Percentiles rank a stretch among this genome's conserved stretches.
phyloP scores from a whole-genome alignment of 2,329 filamentous ascomycete species.

The Xylaria sp. region DNA sequence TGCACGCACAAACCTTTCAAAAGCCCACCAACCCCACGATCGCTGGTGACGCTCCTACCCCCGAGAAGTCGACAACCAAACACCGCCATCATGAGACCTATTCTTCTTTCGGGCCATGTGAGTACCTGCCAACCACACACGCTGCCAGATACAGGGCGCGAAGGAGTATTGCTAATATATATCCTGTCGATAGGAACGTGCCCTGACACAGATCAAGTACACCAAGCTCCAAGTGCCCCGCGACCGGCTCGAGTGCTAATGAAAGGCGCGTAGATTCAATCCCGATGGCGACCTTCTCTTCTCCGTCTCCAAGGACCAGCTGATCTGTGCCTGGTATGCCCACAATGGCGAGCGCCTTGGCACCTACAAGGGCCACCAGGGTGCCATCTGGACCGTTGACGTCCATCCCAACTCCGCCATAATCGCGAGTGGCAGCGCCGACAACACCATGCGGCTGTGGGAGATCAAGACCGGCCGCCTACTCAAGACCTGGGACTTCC shows the following conservation, averaged over 20 bases:
- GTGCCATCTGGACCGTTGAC: slow-evolving; percentile 98
- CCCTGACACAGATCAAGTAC: slow-evolving; percentile 92
- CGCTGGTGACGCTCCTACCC: slow-evolving; percentile 36
- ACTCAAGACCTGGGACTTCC: slow-evolving; percentile 98
- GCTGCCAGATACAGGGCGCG: not conserved
- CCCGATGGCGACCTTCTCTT: slow-evolving; percentile 97
- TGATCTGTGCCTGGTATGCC: slow-evolving; percentile 96
- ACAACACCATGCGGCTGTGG: slow-evolving; percentile 98
- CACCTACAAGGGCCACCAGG: slow-evolving; percentile 95
- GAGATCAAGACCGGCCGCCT: slow-evolving; percentile 92
- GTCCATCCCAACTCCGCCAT: slow-evolving; percentile 91
- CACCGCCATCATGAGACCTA: slow-evolving; percentile 85
- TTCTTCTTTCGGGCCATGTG: slow-evolving; percentile 93
- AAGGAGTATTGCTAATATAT: slow-evolving; percentile 35
- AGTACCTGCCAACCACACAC: slow-evolving; percentile 30
- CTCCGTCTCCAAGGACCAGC: slow-evolving; percentile 94
- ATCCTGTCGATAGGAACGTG: slow-evolving; percentile 72
- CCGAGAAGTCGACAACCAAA: slow-evolving; percentile 36
- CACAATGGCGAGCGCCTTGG: slow-evolving; percentile 98
- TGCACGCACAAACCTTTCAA: slow-evolving; percentile 44
- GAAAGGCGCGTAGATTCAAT: slow-evolving; percentile 72
- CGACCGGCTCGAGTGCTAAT: slow-evolving; percentile 29
- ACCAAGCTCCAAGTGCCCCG: slow-evolving; percentile 45
- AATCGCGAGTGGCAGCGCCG: slow-evolving; percentile 93
- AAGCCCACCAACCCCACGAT: slow-evolving; percentile 46